Evolutionary conservation across 805 yeast species (phyloP).

Genomic region (Jamesozyma jinghongensis): DNA sequence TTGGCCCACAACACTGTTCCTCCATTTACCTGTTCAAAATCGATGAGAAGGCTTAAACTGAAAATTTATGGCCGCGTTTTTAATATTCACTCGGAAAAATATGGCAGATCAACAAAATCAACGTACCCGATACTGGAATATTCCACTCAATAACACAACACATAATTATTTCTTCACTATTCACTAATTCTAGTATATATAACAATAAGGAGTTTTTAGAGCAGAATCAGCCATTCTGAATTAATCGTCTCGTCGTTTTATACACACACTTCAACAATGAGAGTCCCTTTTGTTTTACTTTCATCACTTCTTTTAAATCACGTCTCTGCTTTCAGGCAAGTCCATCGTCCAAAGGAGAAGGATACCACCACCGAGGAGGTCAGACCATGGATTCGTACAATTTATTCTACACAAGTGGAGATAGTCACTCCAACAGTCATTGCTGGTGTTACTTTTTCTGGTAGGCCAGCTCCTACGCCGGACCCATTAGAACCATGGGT

Average conservation of each 20-base stretch:
- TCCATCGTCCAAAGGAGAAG: constrained; percentile 30
- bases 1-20: not conserved
- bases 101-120: no score
- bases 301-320: not conserved
- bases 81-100: constrained; percentile 1
- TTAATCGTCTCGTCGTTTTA: no score
- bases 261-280: not conserved
- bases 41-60: not conserved
- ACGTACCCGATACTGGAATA: no score
- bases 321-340: constrained; percentile 17
- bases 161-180: no score
- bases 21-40: not conserved
- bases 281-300: not conserved
- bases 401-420: constrained; percentile 46
- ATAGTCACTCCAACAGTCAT: constrained; percentile 62
- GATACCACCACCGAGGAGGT: constrained; percentile 35
- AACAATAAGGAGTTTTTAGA: no score
- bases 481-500: constrained; percentile 75
- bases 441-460: constrained; percentile 46
- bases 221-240: no score
- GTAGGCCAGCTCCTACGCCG: constrained; percentile 39
- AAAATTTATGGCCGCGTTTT: not conserved
- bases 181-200: no score
- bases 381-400: constrained; percentile 67
- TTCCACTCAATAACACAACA: no score